These are phyloP conservation scores for Microbotryum saponariae DNA, from an alignment of 1,284 basidiomycete species.

Conservation along the genomic window DNA sequence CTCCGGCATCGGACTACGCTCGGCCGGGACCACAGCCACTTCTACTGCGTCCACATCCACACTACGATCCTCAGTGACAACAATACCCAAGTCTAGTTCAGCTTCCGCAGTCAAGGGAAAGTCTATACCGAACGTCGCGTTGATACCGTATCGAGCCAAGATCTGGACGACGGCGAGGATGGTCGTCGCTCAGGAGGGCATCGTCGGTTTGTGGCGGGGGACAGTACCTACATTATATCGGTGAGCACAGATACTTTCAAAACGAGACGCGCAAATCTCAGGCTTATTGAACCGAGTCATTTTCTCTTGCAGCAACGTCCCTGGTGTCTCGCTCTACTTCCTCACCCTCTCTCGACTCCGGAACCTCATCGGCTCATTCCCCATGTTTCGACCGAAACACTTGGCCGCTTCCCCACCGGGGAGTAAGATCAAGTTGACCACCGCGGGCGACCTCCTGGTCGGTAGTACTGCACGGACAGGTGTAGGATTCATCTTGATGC, in stretches of 20 bases:
- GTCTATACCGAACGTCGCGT: background rate
- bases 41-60: background rate
- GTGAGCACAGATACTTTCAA: constrained; percentile 40
- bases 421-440: constrained; percentile 23
- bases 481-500: constrained; percentile 84
- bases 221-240: constrained; percentile 71
- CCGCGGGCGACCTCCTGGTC: constrained; percentile 73
- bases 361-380: constrained; percentile 41
- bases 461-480: constrained; percentile 77
- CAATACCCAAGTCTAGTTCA: background rate
- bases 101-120: background rate
- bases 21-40: background rate
- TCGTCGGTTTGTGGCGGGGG: constrained; percentile 59
- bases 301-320: constrained; percentile 61
- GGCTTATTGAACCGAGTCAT: background rate
- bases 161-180: constrained; percentile 31
- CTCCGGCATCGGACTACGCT: too few species aligned
- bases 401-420: constrained; percentile 5
- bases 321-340: constrained; percentile 88
- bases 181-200: constrained; percentile 44
- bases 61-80: background rate
- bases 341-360: constrained; percentile 74
- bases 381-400: constrained; percentile 7
- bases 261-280: constrained; percentile 2
- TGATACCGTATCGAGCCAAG: background rate